These are phyloP conservation scores for Phytophthora pseudosyringae DNA, from an alignment of 352 stramenopile species.

Conservation along the genomic window DNA sequence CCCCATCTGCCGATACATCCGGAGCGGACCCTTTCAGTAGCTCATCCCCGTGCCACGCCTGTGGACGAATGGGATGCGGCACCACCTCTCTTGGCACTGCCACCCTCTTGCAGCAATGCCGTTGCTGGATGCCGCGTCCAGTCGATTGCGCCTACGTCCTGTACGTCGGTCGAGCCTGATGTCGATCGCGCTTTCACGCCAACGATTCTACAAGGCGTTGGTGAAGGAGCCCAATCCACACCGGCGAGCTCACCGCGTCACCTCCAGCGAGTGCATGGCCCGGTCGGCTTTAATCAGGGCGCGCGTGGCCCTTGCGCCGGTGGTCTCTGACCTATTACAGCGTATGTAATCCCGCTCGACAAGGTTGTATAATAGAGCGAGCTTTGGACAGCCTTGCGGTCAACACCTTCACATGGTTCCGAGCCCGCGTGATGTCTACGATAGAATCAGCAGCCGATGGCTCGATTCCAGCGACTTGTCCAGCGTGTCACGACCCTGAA, in stretches of 20 bases:
- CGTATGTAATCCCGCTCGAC: conserved; percentile 17
- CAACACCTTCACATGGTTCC: not conserved
- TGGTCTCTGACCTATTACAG: not conserved
- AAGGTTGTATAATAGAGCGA: not conserved
- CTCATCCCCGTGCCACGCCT: conserved; percentile 28
- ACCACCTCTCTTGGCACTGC: conserved; percentile 6
- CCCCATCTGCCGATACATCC: conserved; percentile 16
- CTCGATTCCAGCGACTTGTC: conserved; percentile 1
- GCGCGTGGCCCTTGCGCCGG: conserved; percentile 9
- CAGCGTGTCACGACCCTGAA: conserved; percentile 11
- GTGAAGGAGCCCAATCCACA: conserved; percentile 20
- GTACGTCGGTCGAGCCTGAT: no score
- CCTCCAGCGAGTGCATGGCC: conserved; percentile 13
- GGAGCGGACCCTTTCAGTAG: conserved; percentile 22
- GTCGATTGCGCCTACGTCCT: not conserved
- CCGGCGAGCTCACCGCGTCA: conserved; percentile 24
- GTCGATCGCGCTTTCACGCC: not conserved
- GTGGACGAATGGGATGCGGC: conserved; percentile 29
- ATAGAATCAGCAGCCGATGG: not conserved
- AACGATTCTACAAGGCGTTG: conserved; percentile 16
- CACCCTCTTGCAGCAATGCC: not conserved
- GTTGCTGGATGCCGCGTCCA: not conserved
- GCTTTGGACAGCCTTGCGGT: conserved; percentile 3
- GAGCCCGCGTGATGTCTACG: not conserved
- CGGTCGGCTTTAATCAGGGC: conserved; percentile 25